Base-by-base conservation (phyloP, 2,329 filamentous ascomycete species). In the Coniochaeta ligniaria region DNA sequence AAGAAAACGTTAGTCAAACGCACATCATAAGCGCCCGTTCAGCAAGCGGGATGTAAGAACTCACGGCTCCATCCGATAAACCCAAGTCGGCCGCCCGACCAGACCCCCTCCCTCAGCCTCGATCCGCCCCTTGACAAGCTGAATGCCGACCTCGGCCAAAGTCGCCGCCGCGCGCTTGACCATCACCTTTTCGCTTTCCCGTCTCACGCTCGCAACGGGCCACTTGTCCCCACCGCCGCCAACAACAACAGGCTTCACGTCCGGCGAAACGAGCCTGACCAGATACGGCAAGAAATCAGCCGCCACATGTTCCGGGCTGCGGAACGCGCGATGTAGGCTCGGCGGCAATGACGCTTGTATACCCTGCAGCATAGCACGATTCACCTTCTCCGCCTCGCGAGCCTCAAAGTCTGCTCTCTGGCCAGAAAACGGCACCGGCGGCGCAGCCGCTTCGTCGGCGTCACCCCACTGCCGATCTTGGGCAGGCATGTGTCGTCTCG, bases 11-110 rank as follows among this genome's bases (percentile, higher is more conserved):
- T 50, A 59, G 61, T 45, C 38, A 50, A 59, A 9, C 41, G 3
- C 35, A 20, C 16, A 20, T 20, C 24, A 38, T 54, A 58, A 47
- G 59, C 45, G 56, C 12, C 35, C 20, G 20, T 8, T n/a, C 41
- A 8, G 55, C 35, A 58, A 43, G 36, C 8, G 14, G 3, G 35
- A 16, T 12, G 17, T 5, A 41, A 45, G 20, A 16, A 87, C 89
- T 81, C 78, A 93, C 83, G 95, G 95, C 70, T 98, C 94, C 91
- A 99, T 93, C 59, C 95, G 86, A 74, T 96, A 98, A 9, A 96
- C 88, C 82, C 87, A 98, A 66, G 86, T 81, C 20, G 81, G 76
- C 36, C 85, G 83, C 60, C 80, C 80, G 22, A 76, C 78, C 6
- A 80, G 73, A 8, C 82, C 82, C 38, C 66, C 62, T 9, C 60